Percentiles rank a stretch among this genome's conserved stretches.
Conservation (phyloP, 805 yeast species). For the Cyberlindnera subsufficiens region DNA sequence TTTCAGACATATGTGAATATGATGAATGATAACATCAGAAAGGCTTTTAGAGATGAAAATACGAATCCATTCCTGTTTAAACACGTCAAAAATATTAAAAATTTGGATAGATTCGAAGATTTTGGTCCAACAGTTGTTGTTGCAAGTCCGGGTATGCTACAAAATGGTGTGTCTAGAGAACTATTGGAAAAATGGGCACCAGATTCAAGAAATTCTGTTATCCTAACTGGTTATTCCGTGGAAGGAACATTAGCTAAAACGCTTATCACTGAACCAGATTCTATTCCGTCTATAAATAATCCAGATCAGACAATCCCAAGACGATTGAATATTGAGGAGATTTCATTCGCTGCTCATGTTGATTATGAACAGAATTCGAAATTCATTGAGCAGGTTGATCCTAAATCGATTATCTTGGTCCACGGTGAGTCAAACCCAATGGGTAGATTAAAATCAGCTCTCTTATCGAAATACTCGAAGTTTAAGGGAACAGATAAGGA, state of each 20-base stretch:
- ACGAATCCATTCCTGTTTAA: constrained; percentile 90
- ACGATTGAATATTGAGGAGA: constrained; percentile 81
- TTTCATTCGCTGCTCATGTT: constrained; percentile 99
- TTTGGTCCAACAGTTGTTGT: constrained; percentile 93
- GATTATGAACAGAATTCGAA: constrained; percentile 91
- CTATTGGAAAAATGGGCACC: constrained; percentile 96
- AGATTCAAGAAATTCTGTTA: constrained; percentile 80
- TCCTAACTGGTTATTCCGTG: constrained; percentile 94
- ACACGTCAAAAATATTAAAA: constrained; percentile 72
- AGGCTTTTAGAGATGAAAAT: constrained; percentile 67
- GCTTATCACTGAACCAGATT: constrained; percentile 79
- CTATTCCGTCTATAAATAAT: constrained; percentile 78
- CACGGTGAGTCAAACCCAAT: constrained; percentile 98
- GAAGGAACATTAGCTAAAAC: constrained; percentile 98
- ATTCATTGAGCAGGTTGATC: constrained; percentile 83
- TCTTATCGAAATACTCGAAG: constrained; percentile 77
- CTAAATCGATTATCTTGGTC: constrained; percentile 80
- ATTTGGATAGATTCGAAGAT: constrained; percentile 82
- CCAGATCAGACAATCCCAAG: constrained; percentile 85
- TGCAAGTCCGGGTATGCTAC: constrained; percentile 98
- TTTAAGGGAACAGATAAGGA: constrained; percentile 84
- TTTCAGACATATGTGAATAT: constrained; percentile 94
- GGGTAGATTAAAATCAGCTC: constrained; percentile 94
- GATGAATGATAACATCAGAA: constrained; percentile 91
- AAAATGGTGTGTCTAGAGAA: constrained; percentile 90